Conservation (phyloP, 352 stramenopile species). For the Phytophthora fragariae region DNA sequence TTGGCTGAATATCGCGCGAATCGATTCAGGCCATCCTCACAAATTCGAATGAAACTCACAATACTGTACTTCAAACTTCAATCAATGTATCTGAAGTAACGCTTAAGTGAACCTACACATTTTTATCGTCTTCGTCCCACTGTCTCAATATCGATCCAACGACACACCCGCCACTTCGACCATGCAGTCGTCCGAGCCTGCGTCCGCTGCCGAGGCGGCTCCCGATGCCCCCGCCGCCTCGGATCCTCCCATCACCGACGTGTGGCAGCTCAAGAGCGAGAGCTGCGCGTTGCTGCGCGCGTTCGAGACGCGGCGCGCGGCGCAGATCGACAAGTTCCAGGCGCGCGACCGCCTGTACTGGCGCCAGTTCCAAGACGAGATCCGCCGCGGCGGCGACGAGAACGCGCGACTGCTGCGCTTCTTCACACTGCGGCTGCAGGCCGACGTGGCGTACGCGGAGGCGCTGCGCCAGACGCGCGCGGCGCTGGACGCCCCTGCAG, state of each 20-base stretch:
- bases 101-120: too few species aligned
- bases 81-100: too few species aligned
- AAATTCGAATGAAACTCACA: too few species aligned
- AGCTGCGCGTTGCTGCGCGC: conserved; percentile 68
- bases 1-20: too few species aligned
- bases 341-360: conserved; percentile 75
- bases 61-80: too few species aligned
- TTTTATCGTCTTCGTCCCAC: too few species aligned
- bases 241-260: conserved; percentile 17
- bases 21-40: too few species aligned
- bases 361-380: conserved; percentile 82
- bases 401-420: conserved; percentile 75
- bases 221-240: not conserved
- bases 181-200: not conserved
- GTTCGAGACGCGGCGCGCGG: conserved; percentile 71
- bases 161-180: too few species aligned
- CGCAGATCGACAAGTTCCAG: conserved; percentile 78
- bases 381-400: conserved; percentile 67
- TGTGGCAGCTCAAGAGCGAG: conserved; percentile 68
- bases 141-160: too few species aligned
- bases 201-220: too few species aligned
- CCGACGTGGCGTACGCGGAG: conserved; percentile 81
- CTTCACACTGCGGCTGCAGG: conserved; percentile 71
- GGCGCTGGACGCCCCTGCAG: conserved; percentile 50
- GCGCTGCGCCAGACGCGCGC: conserved; percentile 68